phyloP scores from a whole-genome alignment of 306 rosid species.

The Trichosanthes truncata region DNA sequence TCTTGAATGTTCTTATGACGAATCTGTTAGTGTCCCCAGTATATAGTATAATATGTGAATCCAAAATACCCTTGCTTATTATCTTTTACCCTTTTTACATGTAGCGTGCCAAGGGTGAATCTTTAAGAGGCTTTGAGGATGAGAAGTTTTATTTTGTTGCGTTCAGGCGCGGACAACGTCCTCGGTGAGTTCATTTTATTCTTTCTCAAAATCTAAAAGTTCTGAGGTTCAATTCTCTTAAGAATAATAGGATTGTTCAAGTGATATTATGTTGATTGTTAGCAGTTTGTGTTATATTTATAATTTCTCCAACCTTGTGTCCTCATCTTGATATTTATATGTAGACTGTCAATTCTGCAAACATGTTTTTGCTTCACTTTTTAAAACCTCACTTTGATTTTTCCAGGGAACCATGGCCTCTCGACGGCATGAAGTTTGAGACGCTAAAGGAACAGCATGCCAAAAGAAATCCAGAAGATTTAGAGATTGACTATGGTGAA shows the following conservation, averaged over 20 bases:
- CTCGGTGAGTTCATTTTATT: slow-evolving; percentile 41
- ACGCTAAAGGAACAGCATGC: slow-evolving; percentile 70
- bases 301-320: neutral
- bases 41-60: neutral
- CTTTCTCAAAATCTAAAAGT: neutral
- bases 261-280: neutral
- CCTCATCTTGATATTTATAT: neutral
- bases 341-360: neutral
- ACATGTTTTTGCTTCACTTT: neutral
- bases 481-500: slow-evolving; percentile 69
- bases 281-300: neutral
- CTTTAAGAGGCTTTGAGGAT: slow-evolving; percentile 90
- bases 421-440: slow-evolving; percentile 64
- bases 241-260: neutral
- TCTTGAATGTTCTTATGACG: neutral
- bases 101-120: slow-evolving; percentile 73
- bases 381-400: neutral
- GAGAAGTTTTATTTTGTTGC: slow-evolving; percentile 80
- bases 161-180: slow-evolving; percentile 77
- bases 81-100: slow-evolving; percentile 2
- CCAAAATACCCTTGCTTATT: neutral
- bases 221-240: neutral
- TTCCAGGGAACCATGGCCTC: slow-evolving; percentile 80
- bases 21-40: neutral
- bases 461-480: slow-evolving; percentile 69